A percentile compares a stretch with the other conserved stretches of the same genome.
Conservation (phyloP, 768 basidiomycete genomes). For the Serendipita sp. region DNA sequence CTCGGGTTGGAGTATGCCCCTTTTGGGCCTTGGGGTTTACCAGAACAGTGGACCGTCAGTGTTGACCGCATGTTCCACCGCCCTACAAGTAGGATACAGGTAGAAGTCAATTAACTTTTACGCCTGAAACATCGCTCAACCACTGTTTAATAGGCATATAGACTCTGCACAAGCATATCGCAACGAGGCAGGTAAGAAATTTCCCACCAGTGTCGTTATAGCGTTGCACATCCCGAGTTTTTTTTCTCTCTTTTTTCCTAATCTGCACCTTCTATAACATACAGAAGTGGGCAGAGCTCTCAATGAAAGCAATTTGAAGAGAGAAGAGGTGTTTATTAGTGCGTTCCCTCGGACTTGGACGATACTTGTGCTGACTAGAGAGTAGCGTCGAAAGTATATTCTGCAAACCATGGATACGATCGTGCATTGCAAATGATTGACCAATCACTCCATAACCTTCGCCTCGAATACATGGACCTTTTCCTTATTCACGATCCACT, state of each 20-base stretch:
- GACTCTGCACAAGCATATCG: slow-evolving; percentile 57
- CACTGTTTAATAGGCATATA: slow-evolving; percentile 36
- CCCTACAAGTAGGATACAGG: slow-evolving; percentile 44
- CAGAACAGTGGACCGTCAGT: slow-evolving; percentile 26
- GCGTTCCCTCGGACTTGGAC: slow-evolving; percentile 19
- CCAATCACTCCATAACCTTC: slow-evolving; percentile 32
- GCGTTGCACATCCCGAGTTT: neutral
- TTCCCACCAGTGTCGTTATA: slow-evolving; percentile 13
- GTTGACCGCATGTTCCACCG: slow-evolving; percentile 38
- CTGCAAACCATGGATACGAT: slow-evolving; percentile 13
- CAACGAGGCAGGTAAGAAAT: slow-evolving; percentile 14
- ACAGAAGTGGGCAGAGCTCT: slow-evolving; percentile 14
- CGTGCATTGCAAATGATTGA: slow-evolving; percentile 42
- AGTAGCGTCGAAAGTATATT: neutral
- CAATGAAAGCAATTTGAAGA: slow-evolving; percentile 30
- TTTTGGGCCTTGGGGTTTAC: slow-evolving; percentile 55
- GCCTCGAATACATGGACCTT: slow-evolving; percentile 16
- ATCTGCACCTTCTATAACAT: neutral
- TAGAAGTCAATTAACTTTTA: neutral
- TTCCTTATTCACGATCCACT: slow-evolving; percentile 20
- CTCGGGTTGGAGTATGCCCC: slow-evolving; percentile 41
- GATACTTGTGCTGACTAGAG: slow-evolving; percentile 14
- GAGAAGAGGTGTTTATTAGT: slow-evolving; percentile 59
- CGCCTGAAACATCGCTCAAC: neutral
- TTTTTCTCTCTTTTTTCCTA: neutral